Conservation (phyloP, 2,329 filamentous ascomycete genomes). For the Sporothrix inflata region DNA sequence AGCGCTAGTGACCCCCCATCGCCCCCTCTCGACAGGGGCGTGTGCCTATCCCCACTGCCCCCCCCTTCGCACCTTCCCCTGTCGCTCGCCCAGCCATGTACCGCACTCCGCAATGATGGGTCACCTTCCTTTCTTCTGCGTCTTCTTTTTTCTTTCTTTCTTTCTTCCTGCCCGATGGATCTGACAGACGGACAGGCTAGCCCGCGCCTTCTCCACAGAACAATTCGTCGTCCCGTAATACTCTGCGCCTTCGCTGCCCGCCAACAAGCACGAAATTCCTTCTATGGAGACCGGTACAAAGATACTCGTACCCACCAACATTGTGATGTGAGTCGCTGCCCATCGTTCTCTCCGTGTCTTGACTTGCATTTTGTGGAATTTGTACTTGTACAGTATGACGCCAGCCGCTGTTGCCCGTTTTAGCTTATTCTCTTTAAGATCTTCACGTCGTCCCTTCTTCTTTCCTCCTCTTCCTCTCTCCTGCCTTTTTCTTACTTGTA, state of each 20-base stretch:
- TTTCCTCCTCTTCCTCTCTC: not conserved
- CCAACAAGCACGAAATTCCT: constrained; percentile 17
- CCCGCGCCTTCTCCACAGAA: constrained; percentile 22
- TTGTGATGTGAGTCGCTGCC: not conserved
- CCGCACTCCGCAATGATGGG: constrained; percentile 25
- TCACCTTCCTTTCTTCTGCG: constrained; percentile 24
- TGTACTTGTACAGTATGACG: constrained; percentile 4
- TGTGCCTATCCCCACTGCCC: constrained; percentile 10
- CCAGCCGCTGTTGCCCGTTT: constrained; percentile 11
- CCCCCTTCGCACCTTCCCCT: not conserved
- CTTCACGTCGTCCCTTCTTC: constrained; percentile 17
- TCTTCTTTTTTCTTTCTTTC: constrained; percentile 1
- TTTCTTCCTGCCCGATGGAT: constrained; percentile 23
- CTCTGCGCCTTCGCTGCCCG: constrained; percentile 3
- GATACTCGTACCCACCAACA: constrained; percentile 9
- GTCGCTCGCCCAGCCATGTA: constrained; percentile 11
- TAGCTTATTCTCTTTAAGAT: constrained; percentile 17
- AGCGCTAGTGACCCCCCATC: not conserved
- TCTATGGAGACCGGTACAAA: not conserved
- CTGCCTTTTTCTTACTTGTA: not conserved
- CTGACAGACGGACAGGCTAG: constrained; percentile 21
- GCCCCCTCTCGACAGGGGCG: not conserved
- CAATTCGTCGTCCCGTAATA: constrained; percentile 3
- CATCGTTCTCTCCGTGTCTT: not conserved
- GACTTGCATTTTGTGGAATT: not conserved